A percentile compares a stretch with the other conserved stretches of the same genome.
phyloP scores from a whole-genome alignment of 495 filamentous ascomycete species.

The Neurospora sp. region DNA sequence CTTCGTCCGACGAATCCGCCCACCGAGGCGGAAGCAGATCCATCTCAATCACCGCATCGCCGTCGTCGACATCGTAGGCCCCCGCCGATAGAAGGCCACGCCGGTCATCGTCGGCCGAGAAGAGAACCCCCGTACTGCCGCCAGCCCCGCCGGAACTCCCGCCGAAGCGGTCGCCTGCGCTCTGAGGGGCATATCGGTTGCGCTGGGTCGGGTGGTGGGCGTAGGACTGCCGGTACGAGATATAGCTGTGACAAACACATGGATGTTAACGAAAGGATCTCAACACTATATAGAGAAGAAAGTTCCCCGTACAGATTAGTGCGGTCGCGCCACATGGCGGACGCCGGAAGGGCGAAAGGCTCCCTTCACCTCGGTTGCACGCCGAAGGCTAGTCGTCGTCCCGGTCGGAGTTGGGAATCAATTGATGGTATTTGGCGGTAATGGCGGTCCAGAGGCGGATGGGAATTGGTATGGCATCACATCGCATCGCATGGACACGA shows the following conservation, averaged over 20 bases:
- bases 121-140: conserved; percentile 24
- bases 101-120: conserved; percentile 54
- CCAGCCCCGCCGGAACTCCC: conserved; percentile 30
- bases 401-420: neutral
- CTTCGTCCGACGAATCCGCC: conserved; percentile 92
- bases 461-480: conserved; percentile 17
- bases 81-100: conserved; percentile 74
- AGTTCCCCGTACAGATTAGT: conserved; percentile 70
- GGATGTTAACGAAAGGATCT: neutral
- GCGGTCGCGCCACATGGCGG: conserved; percentile 92
- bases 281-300: neutral
- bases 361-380: conserved; percentile 25
- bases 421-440: conserved; percentile 4
- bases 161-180: conserved; percentile 60
- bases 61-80: conserved; percentile 71
- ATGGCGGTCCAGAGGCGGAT: conserved; percentile 3
- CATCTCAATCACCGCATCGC: conserved; percentile 97
- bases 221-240: conserved; percentile 98
- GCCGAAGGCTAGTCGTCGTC: neutral
- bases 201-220: conserved; percentile 88
- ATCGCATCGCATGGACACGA: conserved; percentile 19
- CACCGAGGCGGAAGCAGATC: conserved; percentile 90
- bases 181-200: conserved; percentile 53
- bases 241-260: conserved; percentile 52
- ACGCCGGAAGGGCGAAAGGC: conserved; percentile 32